Evolutionary conservation across 1,284 basidiomycete genomes (phyloP).

Genomic region (Kwoniella shivajii): DNA sequence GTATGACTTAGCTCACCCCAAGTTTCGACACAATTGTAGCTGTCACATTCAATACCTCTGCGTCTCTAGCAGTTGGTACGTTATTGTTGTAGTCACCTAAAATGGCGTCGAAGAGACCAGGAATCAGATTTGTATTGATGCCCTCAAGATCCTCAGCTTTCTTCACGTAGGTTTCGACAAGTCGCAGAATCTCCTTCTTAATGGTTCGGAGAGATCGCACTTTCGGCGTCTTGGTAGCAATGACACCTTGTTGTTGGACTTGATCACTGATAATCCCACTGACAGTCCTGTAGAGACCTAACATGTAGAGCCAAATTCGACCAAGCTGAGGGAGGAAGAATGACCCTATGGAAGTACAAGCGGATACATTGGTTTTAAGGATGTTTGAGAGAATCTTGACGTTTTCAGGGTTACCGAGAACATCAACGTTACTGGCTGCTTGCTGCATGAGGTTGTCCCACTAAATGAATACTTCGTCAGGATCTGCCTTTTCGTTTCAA

Average conservation of each 20-base stretch:
- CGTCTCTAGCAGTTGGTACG: constrained; percentile 89
- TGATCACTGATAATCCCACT: constrained; percentile 97
- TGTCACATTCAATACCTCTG: constrained; percentile 97
- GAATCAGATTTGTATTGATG: constrained; percentile 90
- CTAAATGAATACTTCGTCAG: constrained; percentile 53
- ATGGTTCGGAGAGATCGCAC: constrained; percentile 92
- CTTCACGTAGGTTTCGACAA: constrained; percentile 97
- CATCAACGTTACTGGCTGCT: constrained; percentile 90
- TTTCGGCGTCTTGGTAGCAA: constrained; percentile 98
- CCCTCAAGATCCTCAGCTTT: constrained; percentile 94
- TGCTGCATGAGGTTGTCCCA: constrained; percentile 98
- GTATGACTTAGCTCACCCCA: constrained; percentile 62
- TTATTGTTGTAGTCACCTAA: constrained; percentile 96
- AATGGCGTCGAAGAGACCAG: constrained; percentile 93
- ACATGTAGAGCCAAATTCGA: constrained; percentile 96
- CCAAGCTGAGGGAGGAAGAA: constrained; percentile 97
- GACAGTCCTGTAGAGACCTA: constrained; percentile 96
- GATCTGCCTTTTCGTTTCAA: not conserved
- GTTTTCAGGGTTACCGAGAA: constrained; percentile 87
- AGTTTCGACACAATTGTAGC: constrained; percentile 90
- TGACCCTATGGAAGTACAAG: constrained; percentile 94
- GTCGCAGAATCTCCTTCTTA: constrained; percentile 96
- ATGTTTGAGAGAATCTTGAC: constrained; percentile 98
- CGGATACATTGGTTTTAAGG: constrained; percentile 97
- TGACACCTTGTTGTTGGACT: constrained; percentile 79